Conservation (phyloP, 169 alveolate species). For the Plasmodium adleri region DNA sequence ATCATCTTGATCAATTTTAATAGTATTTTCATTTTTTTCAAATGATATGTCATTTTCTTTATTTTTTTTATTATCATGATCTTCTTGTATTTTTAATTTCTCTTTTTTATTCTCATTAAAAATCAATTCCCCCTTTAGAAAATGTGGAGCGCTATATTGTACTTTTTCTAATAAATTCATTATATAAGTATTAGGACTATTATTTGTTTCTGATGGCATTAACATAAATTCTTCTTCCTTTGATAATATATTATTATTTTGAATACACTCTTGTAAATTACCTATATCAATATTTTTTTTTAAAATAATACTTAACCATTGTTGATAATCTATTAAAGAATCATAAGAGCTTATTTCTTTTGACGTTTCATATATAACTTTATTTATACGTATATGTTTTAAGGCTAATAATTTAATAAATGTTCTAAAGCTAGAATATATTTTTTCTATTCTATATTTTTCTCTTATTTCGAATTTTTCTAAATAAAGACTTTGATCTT, state of each 20-base stretch:
- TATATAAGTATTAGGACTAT: background rate
- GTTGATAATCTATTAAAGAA: slow-evolving; percentile 62
- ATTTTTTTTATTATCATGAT: no score
- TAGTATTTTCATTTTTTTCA: slow-evolving; percentile 1
- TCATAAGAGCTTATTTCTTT: slow-evolving; percentile 39
- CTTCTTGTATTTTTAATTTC: background rate
- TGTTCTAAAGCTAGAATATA: slow-evolving; percentile 43
- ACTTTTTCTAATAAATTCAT: slow-evolving; percentile 3
- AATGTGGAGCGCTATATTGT: slow-evolving; percentile 14
- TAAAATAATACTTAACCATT: slow-evolving; percentile 47
- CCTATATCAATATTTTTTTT: slow-evolving; percentile 17
- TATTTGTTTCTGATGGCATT: slow-evolving; percentile 26
- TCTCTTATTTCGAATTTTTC: slow-evolving; percentile 77
- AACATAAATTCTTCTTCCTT: slow-evolving; percentile 48
- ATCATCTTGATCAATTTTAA: no score
- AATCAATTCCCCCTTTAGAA: slow-evolving; percentile 77
- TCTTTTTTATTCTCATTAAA: slow-evolving; percentile 1
- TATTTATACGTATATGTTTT: slow-evolving; percentile 39
- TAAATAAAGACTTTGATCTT: slow-evolving; percentile 12
- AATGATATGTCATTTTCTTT: background rate
- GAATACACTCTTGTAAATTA: slow-evolving; percentile 29
- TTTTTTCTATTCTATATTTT: slow-evolving; percentile 63
- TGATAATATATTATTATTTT: slow-evolving; percentile 31
- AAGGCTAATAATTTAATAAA: slow-evolving; percentile 32
- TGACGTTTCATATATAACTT: background rate